phyloP scores from a whole-genome alignment of 2,329 filamentous ascomycete genomes.

The Fusarium tanahbumbuense region DNA sequence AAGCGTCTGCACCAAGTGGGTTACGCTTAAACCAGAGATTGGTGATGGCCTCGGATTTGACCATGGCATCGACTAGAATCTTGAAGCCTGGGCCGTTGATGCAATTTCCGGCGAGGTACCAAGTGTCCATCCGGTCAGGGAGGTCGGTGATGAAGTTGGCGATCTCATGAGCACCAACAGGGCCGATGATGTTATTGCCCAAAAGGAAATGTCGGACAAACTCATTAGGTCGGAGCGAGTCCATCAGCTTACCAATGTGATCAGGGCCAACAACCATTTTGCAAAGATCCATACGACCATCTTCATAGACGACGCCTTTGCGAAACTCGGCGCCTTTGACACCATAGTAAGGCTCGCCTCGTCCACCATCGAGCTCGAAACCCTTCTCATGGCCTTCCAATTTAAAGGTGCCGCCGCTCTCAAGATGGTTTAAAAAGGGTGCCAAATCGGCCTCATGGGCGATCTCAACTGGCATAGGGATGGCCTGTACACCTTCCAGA shows the following conservation, averaged over 20 bases:
- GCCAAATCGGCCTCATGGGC: slow-evolving; percentile 48
- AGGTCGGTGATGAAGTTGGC: slow-evolving; percentile 58
- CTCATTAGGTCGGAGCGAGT: slow-evolving; percentile 58
- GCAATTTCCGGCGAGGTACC: slow-evolving; percentile 67
- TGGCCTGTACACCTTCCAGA: slow-evolving; percentile 46
- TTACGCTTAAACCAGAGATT: slow-evolving; percentile 68
- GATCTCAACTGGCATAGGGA: slow-evolving; percentile 52
- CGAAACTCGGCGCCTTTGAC: slow-evolving; percentile 52
- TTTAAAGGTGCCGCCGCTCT: slow-evolving; percentile 48
- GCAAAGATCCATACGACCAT: slow-evolving; percentile 65
- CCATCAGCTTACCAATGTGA: slow-evolving; percentile 62
- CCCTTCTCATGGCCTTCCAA: slow-evolving; percentile 42
- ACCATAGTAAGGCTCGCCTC: slow-evolving; percentile 53
- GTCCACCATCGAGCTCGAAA: slow-evolving; percentile 49
- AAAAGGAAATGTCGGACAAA: slow-evolving; percentile 64
- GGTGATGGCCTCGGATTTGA: slow-evolving; percentile 57
- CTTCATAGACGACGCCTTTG: slow-evolving; percentile 60
- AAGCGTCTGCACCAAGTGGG: slow-evolving; percentile 57
- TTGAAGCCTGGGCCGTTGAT: slow-evolving; percentile 58
- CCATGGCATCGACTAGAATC: slow-evolving; percentile 58
- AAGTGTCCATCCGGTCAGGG: slow-evolving; percentile 63
- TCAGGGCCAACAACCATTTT: slow-evolving; percentile 66
- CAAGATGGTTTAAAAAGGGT: slow-evolving; percentile 51
- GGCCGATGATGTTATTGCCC: slow-evolving; percentile 66
- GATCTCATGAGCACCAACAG: slow-evolving; percentile 59